These are phyloP conservation scores for Phytopythium helicoides DNA, from an alignment of 352 stramenopile species.

Conservation along the genomic window DNA sequence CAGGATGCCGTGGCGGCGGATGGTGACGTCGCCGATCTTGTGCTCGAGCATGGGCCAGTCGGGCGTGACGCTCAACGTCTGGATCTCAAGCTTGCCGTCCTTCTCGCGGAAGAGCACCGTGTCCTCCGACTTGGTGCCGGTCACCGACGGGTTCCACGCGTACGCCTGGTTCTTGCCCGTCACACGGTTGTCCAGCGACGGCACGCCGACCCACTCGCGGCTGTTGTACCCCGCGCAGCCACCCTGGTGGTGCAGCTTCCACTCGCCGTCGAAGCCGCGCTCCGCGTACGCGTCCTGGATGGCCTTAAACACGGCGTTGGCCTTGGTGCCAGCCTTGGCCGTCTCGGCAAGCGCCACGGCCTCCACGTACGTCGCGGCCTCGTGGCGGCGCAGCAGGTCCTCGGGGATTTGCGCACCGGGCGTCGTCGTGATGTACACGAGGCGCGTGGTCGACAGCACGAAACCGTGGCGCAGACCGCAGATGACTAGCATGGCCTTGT, in stretches of 20 bases:
- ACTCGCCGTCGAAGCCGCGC: slow-evolving; percentile 57
- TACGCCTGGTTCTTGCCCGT: slow-evolving; percentile 56
- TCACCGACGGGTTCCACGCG: slow-evolving; percentile 74
- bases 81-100: slow-evolving; percentile 24
- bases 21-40: slow-evolving; percentile 40
- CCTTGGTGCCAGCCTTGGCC: slow-evolving; percentile 21
- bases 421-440: slow-evolving; percentile 59
- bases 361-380: slow-evolving; percentile 68
- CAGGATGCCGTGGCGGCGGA: slow-evolving; percentile 53
- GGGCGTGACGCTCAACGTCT: slow-evolving; percentile 50
- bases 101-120: slow-evolving; percentile 47
- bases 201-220: slow-evolving; percentile 69
- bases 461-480: slow-evolving; percentile 62
- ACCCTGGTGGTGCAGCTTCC: slow-evolving; percentile 69
- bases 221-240: slow-evolving; percentile 66
- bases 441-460: slow-evolving; percentile 54
- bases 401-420: slow-evolving; percentile 21
- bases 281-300: slow-evolving; percentile 61
- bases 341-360: slow-evolving; percentile 48
- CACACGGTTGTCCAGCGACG: slow-evolving; percentile 24
- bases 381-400: slow-evolving; percentile 53
- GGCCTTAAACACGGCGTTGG: slow-evolving; percentile 45
- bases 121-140: slow-evolving; percentile 73
- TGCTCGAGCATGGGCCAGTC: slow-evolving; percentile 55
- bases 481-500: slow-evolving; percentile 80